Evolutionary conservation across 345 rosid genomes (phyloP).

Genomic region (Eucalyptus guilfoylei): DNA sequence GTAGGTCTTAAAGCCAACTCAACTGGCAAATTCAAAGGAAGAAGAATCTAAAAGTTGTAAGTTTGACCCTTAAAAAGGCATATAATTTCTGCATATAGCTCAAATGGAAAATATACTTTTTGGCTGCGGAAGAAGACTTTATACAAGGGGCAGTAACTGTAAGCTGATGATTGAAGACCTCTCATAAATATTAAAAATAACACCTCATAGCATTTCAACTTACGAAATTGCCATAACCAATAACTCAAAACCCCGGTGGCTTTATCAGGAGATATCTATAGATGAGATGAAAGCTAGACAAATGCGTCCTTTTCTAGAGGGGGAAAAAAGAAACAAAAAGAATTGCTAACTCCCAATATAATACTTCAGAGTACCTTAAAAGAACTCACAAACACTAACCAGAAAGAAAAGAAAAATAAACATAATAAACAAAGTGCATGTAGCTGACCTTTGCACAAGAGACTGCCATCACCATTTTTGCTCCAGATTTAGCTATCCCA

Average conservation of each 20-base stretch:
- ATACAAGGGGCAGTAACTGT: background rate
- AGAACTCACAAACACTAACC: background rate
- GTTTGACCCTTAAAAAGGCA: background rate
- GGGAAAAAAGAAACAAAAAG: background rate
- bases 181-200: background rate
- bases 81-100: background rate
- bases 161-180: background rate
- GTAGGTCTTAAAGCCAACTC: background rate
- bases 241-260: background rate
- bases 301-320: background rate
- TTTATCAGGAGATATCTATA: background rate
- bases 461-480: conserved; percentile 99
- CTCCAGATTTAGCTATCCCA: conserved; percentile 97
- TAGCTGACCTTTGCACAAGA: conserved; percentile 82
- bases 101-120: background rate
- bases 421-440: background rate
- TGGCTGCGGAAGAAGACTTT: background rate
- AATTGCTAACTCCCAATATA: background rate
- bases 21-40: background rate
- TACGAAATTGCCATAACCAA: background rate
- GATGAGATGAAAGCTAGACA: background rate
- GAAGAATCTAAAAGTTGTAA: background rate
- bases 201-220: background rate
- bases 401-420: background rate
- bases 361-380: background rate